Base-by-base conservation (phyloP, 2,329 filamentous ascomycete species). In the Chaetomium olivaceum region DNA sequence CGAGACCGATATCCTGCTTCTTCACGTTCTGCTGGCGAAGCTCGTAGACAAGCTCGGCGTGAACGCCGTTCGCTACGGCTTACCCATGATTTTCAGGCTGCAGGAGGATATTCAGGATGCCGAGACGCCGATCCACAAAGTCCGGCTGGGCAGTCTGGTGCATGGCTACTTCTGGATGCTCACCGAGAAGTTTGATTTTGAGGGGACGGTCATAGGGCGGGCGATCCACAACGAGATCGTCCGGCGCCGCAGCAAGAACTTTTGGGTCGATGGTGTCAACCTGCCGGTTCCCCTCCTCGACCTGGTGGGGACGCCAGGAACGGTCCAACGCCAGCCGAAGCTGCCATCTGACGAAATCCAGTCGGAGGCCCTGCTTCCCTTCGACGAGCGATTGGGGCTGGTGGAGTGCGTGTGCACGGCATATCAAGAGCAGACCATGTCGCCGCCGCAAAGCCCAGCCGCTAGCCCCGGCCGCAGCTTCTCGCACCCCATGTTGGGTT, bases 141-240 rank as follows among this genome's bases (percentile, higher is more conserved):
- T 96, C 48, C 89, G 91, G 52, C 82, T 96, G 52, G 92, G 91
- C 33, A 93, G 91, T 74, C 80, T 98, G 64, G 91, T 94, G 59
- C 91, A 96, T 73, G 93, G 92, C 9, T 97, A 97, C 76, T 88
- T 97, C 65, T 94, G 91, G 89, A 85, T 87, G 0, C 75, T 97
- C 67, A 88, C 86, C 4, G 89, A 93, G 65, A 89, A 87, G 63
- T 93, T 97, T 68, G 86, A 91, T 55, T 89, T 96, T 67, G 89
- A 93, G 62, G 82, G 82, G 7, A 88, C 90, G 0, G 81, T 83
- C 0, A 83, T 91, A 21, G 93, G 92, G 8, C 83, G 84, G 61
- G 87, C 87, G 8, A 87, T 97, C 39, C 85, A 89, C 62, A 87
- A 86, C 64, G 93, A 97, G 75, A 90, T 97, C 65, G 82, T 85